phyloP scores from a whole-genome alignment of 768 basidiomycete genomes.

The Suillus hirtellus region DNA sequence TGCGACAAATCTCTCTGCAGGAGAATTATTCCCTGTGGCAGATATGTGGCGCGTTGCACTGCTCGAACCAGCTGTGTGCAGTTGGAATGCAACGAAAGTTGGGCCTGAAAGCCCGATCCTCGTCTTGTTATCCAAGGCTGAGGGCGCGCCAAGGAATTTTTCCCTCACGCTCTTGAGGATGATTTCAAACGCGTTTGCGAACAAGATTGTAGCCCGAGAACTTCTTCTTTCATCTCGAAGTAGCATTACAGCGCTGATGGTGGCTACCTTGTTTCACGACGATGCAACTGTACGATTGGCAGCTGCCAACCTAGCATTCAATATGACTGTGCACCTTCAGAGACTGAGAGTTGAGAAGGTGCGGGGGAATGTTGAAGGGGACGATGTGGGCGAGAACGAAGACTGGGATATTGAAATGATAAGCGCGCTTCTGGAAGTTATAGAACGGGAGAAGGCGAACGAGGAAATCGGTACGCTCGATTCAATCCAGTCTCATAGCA shows the following conservation, averaged over 20 bases:
- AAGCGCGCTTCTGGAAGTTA: conserved; percentile 79
- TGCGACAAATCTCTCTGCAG: conserved; percentile 44
- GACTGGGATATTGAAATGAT: conserved; percentile 88
- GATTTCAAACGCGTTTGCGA: conserved; percentile 66
- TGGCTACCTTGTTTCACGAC: conserved; percentile 66
- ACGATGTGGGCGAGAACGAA: conserved; percentile 53
- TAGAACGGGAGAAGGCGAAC: conserved; percentile 66
- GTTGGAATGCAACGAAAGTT: conserved; percentile 44
- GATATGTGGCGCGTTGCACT: conserved; percentile 83
- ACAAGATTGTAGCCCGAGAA: conserved; percentile 36
- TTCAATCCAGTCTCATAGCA: conserved; percentile 7
- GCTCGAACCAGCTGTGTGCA: conserved; percentile 58
- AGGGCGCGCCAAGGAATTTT: conserved; percentile 49
- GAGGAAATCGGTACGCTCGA: conserved; percentile 78
- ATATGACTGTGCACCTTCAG: conserved; percentile 69
- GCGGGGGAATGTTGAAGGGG: conserved; percentile 31
- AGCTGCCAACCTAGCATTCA: conserved; percentile 81
- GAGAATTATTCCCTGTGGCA: conserved; percentile 73
- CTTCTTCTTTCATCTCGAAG: conserved; percentile 39
- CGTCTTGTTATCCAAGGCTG: conserved; percentile 48
- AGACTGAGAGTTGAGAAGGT: conserved; percentile 50
- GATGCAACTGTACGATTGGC: conserved; percentile 73
- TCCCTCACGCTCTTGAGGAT: conserved; percentile 67
- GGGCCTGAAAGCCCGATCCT: conserved; percentile 43
- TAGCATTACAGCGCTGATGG: conserved; percentile 52